Percentiles rank a stretch among this genome's conserved stretches.
Evolutionary conservation across 139 green algal genomes (phyloP).

Genomic region (Haematococcus sp.): DNA sequence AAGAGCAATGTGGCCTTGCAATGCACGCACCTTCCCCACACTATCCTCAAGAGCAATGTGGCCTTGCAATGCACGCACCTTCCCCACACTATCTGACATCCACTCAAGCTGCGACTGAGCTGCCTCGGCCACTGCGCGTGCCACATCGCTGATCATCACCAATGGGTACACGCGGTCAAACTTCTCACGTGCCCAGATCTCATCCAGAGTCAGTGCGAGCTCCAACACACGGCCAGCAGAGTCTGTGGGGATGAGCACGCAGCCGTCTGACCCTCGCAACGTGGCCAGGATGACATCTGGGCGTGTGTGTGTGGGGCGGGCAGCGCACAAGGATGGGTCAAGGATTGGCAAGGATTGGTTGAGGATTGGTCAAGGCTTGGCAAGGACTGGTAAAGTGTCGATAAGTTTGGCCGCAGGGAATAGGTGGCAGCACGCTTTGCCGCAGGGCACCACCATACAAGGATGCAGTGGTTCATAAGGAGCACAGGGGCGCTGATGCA

Average conservation of each 20-base stretch:
- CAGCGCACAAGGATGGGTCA: not conserved
- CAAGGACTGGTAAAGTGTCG: too few relatives aligned
- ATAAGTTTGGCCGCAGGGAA: too few relatives aligned
- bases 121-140: constrained; percentile 68
- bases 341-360: too few relatives aligned
- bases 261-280: constrained; percentile 54
- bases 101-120: constrained; percentile 82
- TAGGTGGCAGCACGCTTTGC: too few relatives aligned
- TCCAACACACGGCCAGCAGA: constrained; percentile 85
- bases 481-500: too few relatives aligned
- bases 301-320: not conserved
- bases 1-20: too few relatives aligned
- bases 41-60: too few relatives aligned
- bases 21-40: constrained; percentile 42
- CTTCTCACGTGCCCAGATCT: constrained; percentile 57
- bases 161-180: constrained; percentile 66
- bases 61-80: too few relatives aligned
- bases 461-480: too few relatives aligned
- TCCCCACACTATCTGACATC: constrained; percentile 69
- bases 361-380: too few relatives aligned
- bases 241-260: constrained; percentile 89
- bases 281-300: constrained; percentile 46
- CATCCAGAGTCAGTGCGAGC: constrained; percentile 85
- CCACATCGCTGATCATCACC: constrained; percentile 65
- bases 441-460: too few relatives aligned